Evolutionary conservation across 176 grass and related monocot genomes (phyloP), one percentile per base, ranked within the genome.

Genomic region (barley (Hordeum vulgare)): DNA sequence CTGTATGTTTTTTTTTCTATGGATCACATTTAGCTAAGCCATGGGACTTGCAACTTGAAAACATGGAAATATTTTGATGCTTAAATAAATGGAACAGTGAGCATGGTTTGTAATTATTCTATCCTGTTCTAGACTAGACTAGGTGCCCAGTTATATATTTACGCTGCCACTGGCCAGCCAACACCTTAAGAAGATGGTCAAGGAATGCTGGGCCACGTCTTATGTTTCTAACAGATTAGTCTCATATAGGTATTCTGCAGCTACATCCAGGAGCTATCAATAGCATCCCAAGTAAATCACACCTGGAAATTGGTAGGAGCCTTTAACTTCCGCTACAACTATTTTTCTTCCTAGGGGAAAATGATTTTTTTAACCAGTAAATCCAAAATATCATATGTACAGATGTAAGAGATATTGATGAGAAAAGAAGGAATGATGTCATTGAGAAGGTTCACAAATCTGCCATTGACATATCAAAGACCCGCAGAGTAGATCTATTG

Each of bases 221-320:
- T 76, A 65, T 4, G 82, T 80, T 86, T 81, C 34, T 83, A 84
- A 85, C 21, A 76, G 26, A 1, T 56, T 68, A n/a, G 80, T 44
- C 17, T 83, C 80, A 33, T 61, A 61, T 78, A 85, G 96, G 96
- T 89, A 99, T 99, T 85, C 67, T 99, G 80, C 91, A 99, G 85
- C 67, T 99, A 45, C 96, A 99, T 87, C 96, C 96, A 78, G 96
- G 93, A 75, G 96, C 96, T 64, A 99, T 94, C 75, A 96, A 96
- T 85, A 99, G 93, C 80, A 99, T 99, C 44, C 93, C 96, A 68
- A 99, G 96, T 74, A 96, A 96, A 96, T 94, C 93, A 78, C 96
- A 96, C 80, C 59, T 99, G 18, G 93, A 99, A 95, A 96, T 99
- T 84, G 96, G 96, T 99, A 92, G 41, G 78, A 4, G 2, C 62